Conservation (phyloP, 179 eudicot species). For the Amaranthus tricolor region DNA sequence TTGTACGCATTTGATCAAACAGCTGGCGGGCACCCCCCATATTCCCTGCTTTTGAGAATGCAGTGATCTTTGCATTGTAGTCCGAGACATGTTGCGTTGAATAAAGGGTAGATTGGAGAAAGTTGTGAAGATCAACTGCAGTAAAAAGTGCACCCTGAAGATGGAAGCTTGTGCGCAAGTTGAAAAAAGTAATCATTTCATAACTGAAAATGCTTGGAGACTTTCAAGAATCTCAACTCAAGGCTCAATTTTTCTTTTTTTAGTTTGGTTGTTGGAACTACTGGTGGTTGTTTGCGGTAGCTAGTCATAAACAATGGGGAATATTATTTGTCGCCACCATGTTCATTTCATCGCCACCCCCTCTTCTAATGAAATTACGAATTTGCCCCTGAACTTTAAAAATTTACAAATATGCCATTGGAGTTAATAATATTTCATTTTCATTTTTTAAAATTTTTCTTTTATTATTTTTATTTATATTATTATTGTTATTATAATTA, state of each 20-base stretch:
- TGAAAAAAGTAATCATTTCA: conserved; percentile 12
- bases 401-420: too few relatives aligned
- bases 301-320: neutral
- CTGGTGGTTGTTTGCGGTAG: neutral
- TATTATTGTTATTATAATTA: too few relatives aligned
- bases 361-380: too few relatives aligned
- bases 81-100: conserved; percentile 15
- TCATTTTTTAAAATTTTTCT: too few relatives aligned
- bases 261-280: neutral
- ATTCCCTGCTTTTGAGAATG: conserved; percentile 25
- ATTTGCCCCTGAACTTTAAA: too few relatives aligned
- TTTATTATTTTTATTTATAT: too few relatives aligned
- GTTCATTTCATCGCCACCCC: too few relatives aligned
- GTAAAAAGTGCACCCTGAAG: neutral
- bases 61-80: conserved; percentile 30
- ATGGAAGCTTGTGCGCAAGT: neutral
- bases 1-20: conserved; percentile 35
- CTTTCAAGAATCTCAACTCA: too few relatives aligned
- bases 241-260: too few relatives aligned
- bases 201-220: neutral
- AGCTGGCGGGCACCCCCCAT: conserved; percentile 32
- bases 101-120: neutral
- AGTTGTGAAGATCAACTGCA: neutral
- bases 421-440: too few relatives aligned
- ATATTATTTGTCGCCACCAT: too few relatives aligned